Percentiles rank a stretch among this genome's conserved stretches.
Conservation (phyloP, 129 eudicot genomes). For the Flaveria bidentis region DNA sequence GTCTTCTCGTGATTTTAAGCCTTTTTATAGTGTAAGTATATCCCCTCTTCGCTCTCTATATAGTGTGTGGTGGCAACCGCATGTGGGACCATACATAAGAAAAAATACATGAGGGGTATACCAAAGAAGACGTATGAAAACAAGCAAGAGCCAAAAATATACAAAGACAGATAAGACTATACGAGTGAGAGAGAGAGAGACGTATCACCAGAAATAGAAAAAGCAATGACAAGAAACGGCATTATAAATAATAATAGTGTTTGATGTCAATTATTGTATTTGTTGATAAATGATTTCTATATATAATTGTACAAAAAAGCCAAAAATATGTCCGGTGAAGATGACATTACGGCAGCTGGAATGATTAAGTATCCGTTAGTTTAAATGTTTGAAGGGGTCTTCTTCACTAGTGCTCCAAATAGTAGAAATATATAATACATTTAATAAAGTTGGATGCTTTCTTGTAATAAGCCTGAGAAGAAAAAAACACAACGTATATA, state of each 20-base stretch:
- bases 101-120: not conserved
- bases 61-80: no score
- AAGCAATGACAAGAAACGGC: slow-evolving; percentile 29
- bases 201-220: slow-evolving; percentile 34
- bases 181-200: slow-evolving; percentile 27
- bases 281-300: slow-evolving; percentile 12
- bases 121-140: slow-evolving; percentile 19
- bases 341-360: slow-evolving; percentile 28
- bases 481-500: slow-evolving; percentile 19
- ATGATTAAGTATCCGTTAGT: slow-evolving; percentile 22
- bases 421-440: slow-evolving; percentile 4
- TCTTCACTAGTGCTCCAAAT: slow-evolving; percentile 13
- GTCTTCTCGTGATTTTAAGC: no score
- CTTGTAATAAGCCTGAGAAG: slow-evolving; percentile 24
- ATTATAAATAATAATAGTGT: slow-evolving; percentile 24
- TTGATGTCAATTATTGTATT: slow-evolving; percentile 33
- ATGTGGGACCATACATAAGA: not conserved
- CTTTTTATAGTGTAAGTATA: no score
- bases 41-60: no score
- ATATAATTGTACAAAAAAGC: slow-evolving; percentile 19
- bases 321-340: slow-evolving; percentile 22
- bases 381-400: slow-evolving; percentile 26
- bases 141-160: slow-evolving; percentile 24
- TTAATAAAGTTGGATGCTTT: slow-evolving; percentile 35
- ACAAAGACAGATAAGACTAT: slow-evolving; percentile 16